Evolutionary conservation across 352 stramenopile species (phyloP).

Genomic region (Phytophthora rubi): DNA sequence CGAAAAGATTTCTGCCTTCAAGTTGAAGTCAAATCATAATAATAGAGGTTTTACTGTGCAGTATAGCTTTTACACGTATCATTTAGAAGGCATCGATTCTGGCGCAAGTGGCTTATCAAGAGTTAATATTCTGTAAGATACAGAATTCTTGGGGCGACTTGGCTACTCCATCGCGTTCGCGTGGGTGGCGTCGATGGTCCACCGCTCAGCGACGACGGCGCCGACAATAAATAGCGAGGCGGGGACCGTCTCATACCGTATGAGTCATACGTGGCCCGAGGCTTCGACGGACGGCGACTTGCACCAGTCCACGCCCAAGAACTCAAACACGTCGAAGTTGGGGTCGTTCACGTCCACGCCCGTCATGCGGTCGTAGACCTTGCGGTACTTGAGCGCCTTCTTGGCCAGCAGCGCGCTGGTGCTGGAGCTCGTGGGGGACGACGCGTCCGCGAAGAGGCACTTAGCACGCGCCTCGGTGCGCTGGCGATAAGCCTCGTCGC

Average conservation of each 20-base stretch:
- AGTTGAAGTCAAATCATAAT: not conserved
- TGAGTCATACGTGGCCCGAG: constrained; percentile 13
- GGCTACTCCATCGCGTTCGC: not conserved
- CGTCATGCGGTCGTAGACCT: constrained; percentile 51
- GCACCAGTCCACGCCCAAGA: constrained; percentile 61
- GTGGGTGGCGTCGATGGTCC: not conserved
- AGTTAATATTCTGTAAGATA: not conserved
- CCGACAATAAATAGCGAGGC: constrained; percentile 29
- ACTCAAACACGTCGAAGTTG: constrained; percentile 57
- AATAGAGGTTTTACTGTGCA: no score
- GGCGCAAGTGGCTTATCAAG: not conserved
- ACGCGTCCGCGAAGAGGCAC: constrained; percentile 42
- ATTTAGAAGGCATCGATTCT: not conserved
- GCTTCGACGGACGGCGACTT: constrained; percentile 32
- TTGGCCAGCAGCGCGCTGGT: constrained; percentile 49
- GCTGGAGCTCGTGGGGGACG: constrained; percentile 32
- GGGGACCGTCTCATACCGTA: not conserved
- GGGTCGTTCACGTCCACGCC: constrained; percentile 56
- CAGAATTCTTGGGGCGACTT: not conserved
- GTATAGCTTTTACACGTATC: no score
- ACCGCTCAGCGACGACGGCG: not conserved
- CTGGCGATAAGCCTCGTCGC: constrained; percentile 48
- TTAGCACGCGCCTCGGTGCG: constrained; percentile 39
- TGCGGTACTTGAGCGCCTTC: constrained; percentile 67
- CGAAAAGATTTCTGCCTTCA: not conserved